These are phyloP conservation scores for Wickerhamiella galacta DNA, from an alignment of 805 yeast genomes.

Conservation along the genomic window DNA sequence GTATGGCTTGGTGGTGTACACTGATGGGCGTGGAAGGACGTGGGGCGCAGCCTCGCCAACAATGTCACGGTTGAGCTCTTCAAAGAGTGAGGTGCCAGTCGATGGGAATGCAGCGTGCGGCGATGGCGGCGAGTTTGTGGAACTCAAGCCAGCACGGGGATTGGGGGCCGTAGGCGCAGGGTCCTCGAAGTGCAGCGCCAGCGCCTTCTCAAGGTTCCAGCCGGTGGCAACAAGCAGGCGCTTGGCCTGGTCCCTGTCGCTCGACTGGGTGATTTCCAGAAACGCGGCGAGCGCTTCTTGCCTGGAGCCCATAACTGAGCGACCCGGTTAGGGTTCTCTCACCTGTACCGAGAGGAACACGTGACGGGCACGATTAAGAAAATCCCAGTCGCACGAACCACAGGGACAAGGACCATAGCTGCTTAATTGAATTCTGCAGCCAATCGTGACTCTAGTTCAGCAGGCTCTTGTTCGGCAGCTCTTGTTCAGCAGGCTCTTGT, in stretches of 20 bases:
- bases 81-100: constrained; percentile 15
- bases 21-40: constrained; percentile 15
- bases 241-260: constrained; percentile 17
- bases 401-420: no score
- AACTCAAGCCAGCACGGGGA: not conserved
- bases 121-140: constrained; percentile 1
- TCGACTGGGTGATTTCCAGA: constrained; percentile 20
- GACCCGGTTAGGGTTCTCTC: no score
- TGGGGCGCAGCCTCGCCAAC: constrained; percentile 20
- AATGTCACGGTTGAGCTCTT: constrained; percentile 17
- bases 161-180: constrained; percentile 1
- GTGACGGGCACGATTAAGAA: no score
- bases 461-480: no score
- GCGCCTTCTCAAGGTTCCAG: constrained; percentile 27
- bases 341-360: no score
- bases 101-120: constrained; percentile 3
- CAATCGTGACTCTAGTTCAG: no score
- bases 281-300: constrained; percentile 16
- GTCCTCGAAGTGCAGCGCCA: constrained; percentile 12
- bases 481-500: no score
- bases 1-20: constrained; percentile 17
- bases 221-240: constrained; percentile 19
- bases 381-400: no score
- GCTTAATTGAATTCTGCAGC: no score
- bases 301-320: no score